These are phyloP conservation scores for Auriculariales sp. DNA, from an alignment of 768 basidiomycete species.

Conservation along the genomic window DNA sequence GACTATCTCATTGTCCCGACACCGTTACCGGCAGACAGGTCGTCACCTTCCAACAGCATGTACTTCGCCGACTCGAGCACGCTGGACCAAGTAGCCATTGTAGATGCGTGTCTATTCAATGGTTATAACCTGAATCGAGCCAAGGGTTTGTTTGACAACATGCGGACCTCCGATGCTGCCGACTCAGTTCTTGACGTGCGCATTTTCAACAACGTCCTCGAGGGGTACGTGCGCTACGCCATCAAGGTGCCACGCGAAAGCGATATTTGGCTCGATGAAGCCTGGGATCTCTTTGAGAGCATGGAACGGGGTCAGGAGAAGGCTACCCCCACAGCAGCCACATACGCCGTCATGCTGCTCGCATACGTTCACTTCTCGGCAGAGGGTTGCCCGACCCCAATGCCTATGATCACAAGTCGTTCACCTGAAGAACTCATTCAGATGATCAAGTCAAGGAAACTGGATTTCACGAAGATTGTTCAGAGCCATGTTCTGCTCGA, in stretches of 20 bases:
- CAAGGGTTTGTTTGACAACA: constrained; percentile 49
- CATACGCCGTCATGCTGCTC: constrained; percentile 58
- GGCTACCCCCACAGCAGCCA: constrained; percentile 34
- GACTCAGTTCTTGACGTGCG: constrained; percentile 32
- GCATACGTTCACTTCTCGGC: constrained; percentile 26
- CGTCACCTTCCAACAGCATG: constrained; percentile 26
- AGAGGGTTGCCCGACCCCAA: constrained; percentile 15
- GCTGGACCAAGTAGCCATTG: constrained; percentile 58
- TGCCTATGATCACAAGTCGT: constrained; percentile 6
- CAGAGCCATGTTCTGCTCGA: constrained; percentile 27
- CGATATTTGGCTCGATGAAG: constrained; percentile 45
- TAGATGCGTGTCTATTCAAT: constrained; percentile 71
- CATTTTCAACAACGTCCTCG: constrained; percentile 51
- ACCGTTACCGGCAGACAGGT: constrained; percentile 39
- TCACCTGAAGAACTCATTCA: constrained; percentile 22
- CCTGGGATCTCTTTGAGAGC: constrained; percentile 41
- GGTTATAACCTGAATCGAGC: constrained; percentile 67
- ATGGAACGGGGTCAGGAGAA: constrained; percentile 38
- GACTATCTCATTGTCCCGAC: constrained; percentile 34
- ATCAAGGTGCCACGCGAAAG: constrained; percentile 25
- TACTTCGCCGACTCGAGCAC: constrained; percentile 53
- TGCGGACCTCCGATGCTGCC: constrained; percentile 27
- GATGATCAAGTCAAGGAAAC: constrained; percentile 31
- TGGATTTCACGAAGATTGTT: constrained; percentile 37
- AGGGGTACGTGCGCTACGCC: constrained; percentile 50